Evolutionary conservation across 257 asterid genomes (phyloP), one percentile per base, ranked within the genome.

Genomic region (Thymus quinquecostatus): DNA sequence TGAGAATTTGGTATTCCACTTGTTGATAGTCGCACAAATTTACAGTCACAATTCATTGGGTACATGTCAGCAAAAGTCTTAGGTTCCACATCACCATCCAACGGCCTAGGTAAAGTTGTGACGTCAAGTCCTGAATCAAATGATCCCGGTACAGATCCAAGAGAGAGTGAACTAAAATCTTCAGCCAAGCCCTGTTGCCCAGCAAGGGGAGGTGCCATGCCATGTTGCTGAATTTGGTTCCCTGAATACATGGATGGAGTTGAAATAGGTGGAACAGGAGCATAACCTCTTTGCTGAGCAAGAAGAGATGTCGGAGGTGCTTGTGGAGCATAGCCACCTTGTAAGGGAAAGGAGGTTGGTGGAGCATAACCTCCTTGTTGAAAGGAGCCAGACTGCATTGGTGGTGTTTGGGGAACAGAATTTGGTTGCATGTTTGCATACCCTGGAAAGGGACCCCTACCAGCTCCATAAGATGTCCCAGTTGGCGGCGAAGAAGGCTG

Each of bases 81-180:
- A 40, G 86, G 90, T 66, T 82, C 91, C 68, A 91, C 82, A 69
- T 87, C 96, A 68, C 96, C 97, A 64, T 86, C 96, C 86, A 91
- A 77, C 66, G 98, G 96, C 89, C 98, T 89, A 38, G 97, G 97
- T 72, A 91, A 84, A 75, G 87, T 81, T 64, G 88, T 84, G 57
- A 80, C 59, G 78, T 89, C 98, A 64, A 88, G 72, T 74, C 97
- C 95, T 34, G 97, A 40, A 82, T 87, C 96, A 81, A 72, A 85
- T 60, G 97, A 87, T 77, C 98, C 98, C 8, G 98, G 98, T 65
- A 68, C 86, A 77, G 97, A 84, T 67, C 89, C 92, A 66, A 92
- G 82, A 60, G 92, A 83, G 41, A 92, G 92, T 28, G 96, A 86
- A 81, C 75, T 85, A 81, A 89, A 92, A 86, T 90, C 96, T 78